Evolutionary conservation across 352 stramenopile genomes (phyloP), one percentile per base, ranked within the genome.

Genomic region (Pythium aristosporum): DNA sequence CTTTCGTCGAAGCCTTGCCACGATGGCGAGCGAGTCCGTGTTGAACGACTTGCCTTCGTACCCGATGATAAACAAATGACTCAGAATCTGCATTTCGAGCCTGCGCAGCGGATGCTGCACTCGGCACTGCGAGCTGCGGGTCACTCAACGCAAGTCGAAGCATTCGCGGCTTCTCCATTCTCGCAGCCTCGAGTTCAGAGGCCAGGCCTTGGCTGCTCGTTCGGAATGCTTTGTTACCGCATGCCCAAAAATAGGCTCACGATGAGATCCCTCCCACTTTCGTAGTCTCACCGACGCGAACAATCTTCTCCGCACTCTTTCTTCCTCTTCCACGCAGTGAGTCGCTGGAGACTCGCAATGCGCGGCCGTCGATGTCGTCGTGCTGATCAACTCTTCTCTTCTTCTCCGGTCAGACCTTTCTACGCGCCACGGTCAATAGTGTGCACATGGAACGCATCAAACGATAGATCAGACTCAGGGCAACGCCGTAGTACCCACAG

Each of bases 351-450:
- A 30, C 5, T 30, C 63, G 73, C 16, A 94, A 43, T 18, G 79
- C 79, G 13, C 63, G 47, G 16, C 32, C 28, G 9, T 80, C 73
- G 44, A 94, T 69, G 18, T 74, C 71, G 34, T 85, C 64, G 16
- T 87, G 88, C 21, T 30, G 53, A 5, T 75, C 81, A 96, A 62
- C 30, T 94, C 77, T 93, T 83, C 25, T 91, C 77, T 13, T 68
- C 58, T 74, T 91, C 77, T 41, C 85, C 86, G 6, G 76, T 86
- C 16, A 63, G 54, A 42, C 86, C 77, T 7, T 74, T 88, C 82
- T 89, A 51, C 15, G 39, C 2, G 15, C 16, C 11, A 46, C 18
- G 12, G 39, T 46, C 25, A 59, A 11, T 23, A 39, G 11, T 2
- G 37, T 21, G 51, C 6, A 20, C 16, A 6, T 25, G 47, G 39